A percentile compares a stretch with the other conserved stretches of the same genome.
Evolutionary conservation across 495 filamentous ascomycete genomes (phyloP).

Genomic region (Margaritispora aquatica): DNA sequence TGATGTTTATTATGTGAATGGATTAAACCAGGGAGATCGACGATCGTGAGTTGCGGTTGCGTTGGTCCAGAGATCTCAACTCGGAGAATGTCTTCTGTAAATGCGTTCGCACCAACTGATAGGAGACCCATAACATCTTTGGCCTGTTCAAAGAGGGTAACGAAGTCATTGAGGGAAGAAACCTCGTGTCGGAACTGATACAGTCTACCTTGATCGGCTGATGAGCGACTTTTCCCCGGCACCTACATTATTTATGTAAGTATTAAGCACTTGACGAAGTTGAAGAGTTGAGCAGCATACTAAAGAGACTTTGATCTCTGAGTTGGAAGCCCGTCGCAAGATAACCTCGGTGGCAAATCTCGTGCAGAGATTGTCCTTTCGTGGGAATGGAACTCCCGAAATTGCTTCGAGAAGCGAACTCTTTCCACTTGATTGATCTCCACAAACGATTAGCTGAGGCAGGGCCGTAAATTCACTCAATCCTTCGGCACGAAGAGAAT

Average conservation of each 20-base stretch:
- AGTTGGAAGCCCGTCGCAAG: conserved; percentile 31
- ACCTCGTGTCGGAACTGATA: conserved; percentile 11
- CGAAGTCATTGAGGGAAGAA: conserved; percentile 4
- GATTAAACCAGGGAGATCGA: conserved; percentile 65
- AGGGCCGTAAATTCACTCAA: conserved; percentile 50
- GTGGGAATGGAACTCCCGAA: conserved; percentile 54
- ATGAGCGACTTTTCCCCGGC: conserved; percentile 5
- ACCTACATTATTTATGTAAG: neutral
- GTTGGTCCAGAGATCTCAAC: conserved; percentile 60
- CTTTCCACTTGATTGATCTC: conserved; percentile 57
- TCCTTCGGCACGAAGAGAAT: conserved; percentile 48
- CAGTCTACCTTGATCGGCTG: conserved; percentile 3
- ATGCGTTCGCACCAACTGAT: conserved; percentile 33
- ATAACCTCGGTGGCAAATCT: conserved; percentile 53
- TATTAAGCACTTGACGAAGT: conserved; percentile 28
- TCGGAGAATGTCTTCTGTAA: conserved; percentile 60
- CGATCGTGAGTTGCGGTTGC: conserved; percentile 58
- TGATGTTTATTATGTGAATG: conserved; percentile 38
- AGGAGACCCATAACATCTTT: conserved; percentile 43
- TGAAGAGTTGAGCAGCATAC: conserved; percentile 1
- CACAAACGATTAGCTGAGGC: conserved; percentile 60
- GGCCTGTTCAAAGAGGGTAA: conserved; percentile 32
- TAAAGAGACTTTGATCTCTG: conserved; percentile 12
- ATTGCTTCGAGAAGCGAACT: conserved; percentile 64
- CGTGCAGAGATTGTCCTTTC: conserved; percentile 45